These are phyloP conservation scores for Geranium brycei DNA, from an alignment of 345 rosid genomes.

Conservation along the genomic window DNA sequence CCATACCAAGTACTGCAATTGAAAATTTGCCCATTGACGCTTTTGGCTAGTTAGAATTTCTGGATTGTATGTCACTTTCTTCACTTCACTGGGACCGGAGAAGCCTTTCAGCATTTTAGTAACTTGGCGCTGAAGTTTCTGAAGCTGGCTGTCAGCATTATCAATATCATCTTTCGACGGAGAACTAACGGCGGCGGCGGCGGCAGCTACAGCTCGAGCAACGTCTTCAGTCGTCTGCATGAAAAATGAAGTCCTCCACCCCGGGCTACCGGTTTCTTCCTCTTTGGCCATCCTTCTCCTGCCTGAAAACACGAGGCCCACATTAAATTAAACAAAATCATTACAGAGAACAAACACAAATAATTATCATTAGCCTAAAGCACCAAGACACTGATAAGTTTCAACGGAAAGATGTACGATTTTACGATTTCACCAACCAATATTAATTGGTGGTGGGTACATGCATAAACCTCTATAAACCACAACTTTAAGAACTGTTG, in stretches of 20 bases:
- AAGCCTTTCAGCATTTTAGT: constrained; percentile 57
- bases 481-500: too few species aligned
- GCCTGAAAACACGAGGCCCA: too few species aligned
- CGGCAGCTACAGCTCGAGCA: constrained; percentile 60
- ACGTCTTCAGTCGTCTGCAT: constrained; percentile 63
- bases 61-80: constrained; percentile 51
- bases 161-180: constrained; percentile 58
- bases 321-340: background rate
- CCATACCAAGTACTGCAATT: constrained; percentile 80
- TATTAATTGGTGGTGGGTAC: too few species aligned
- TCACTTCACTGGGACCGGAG: constrained; percentile 48
- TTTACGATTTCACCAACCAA: too few species aligned
- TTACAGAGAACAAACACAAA: background rate
- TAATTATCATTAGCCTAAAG: too few species aligned
- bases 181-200: constrained; percentile 49
- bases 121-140: constrained; percentile 59
- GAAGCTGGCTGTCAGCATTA: constrained; percentile 42
- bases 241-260: constrained; percentile 68
- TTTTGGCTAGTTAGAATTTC: constrained; percentile 92
- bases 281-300: constrained; percentile 36
- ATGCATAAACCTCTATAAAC: too few species aligned
- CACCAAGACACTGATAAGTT: too few species aligned
- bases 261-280: constrained; percentile 63
- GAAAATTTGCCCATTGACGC: constrained; percentile 90
- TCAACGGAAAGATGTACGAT: too few species aligned